Evolutionary conservation across 2,329 filamentous ascomycete species (phyloP), one percentile per base, ranked within the genome.

Genomic region (Colletotrichum sp.): DNA sequence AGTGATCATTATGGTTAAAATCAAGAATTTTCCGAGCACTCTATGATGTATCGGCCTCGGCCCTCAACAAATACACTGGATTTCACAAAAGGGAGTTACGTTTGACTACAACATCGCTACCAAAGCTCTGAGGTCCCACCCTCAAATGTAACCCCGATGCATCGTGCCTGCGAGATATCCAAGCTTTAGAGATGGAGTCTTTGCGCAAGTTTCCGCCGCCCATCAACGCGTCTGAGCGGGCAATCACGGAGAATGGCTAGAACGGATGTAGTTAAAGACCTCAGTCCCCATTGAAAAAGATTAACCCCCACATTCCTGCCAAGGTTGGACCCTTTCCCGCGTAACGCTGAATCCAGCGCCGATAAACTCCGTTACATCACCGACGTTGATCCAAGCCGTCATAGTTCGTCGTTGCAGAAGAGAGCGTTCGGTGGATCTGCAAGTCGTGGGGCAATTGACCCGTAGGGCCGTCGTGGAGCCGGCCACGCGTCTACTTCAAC

Each of bases 321-420:
- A 48, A 48, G 43, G 43, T 48, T 48, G 43, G n/a, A 48, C 43
- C 43, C 43, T 48, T 48, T 48, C 43, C 43, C n/a, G 43, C 43
- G 43, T 48, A 48, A 48, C n/a, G 10, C 43, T 48, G 43, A 48
- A 21, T 48, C n/a, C 43, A 48, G 43, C 43, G n/a, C 43, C 43
- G 43, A 48, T 21, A 48, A 48, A 48, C 43, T 48, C 43, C 43
- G 43, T 48, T 48, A 48, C 43, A 48, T 48, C 43, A 48, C 43
- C n/a, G n/a, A 48, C 43, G 43, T 12, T 48, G 43, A 48, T 48
- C 43, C 10, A 48, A 48, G 10, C 43, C 43, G 43, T 48, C 43
- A 48, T 48, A 21, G 43, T 48, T 48, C 43, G 43, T 48, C 43
- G 9, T 48, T 2, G 43, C 43, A 48, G 18, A 48, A 48, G 43